Evolutionary conservation across 345 rosid genomes (phyloP), one percentile per base, ranked within the genome.

Genomic region (Eutrema heterophyllum): DNA sequence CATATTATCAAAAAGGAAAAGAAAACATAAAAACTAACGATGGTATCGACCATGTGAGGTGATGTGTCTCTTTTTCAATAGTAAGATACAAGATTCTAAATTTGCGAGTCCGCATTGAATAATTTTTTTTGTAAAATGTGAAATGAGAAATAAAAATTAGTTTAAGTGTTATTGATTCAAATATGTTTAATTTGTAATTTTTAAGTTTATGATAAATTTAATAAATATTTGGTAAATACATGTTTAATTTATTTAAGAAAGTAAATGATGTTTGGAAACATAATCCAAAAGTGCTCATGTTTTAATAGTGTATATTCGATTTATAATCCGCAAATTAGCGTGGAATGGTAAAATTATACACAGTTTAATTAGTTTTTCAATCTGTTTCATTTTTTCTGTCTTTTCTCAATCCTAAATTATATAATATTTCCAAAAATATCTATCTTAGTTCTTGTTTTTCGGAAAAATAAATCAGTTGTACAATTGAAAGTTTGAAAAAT

Each of bases 41-140:
- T 54, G 53, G 52, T 61, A 51, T 72, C 69, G 36, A 46, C n/a
- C 11, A 71, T 49, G 10, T 48, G 68, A 38, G 21, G n/a, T 39
- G 50, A 59, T 32, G 24, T 48, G 52, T 70, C 11, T 61, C 21
- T 30, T 11, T 16, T 18, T 18, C 14, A 16, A 57, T 58, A 35
- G 33, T n/a, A 26, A 35, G 24, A n/a, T 21, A 21, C 24, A 1
- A 21, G 2, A 21, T 21, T 21, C 24, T 21, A 21, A 21, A 21
- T n/a, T n/a, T n/a, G n/a, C n/a, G n/a, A n/a, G n/a, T n/a, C n/a
- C n/a, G n/a, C n/a, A n/a, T n/a, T n/a, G n/a, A n/a, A n/a, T n/a
- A n/a, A n/a, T n/a, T n/a, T n/a, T n/a, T n/a, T n/a, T n/a, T n/a
- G n/a, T n/a, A n/a, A n/a, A 21, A 21, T 21, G 1, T 21, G 24